Base-by-base conservation (phyloP, 768 basidiomycete species). In the Daedaleopsis sinensis region DNA sequence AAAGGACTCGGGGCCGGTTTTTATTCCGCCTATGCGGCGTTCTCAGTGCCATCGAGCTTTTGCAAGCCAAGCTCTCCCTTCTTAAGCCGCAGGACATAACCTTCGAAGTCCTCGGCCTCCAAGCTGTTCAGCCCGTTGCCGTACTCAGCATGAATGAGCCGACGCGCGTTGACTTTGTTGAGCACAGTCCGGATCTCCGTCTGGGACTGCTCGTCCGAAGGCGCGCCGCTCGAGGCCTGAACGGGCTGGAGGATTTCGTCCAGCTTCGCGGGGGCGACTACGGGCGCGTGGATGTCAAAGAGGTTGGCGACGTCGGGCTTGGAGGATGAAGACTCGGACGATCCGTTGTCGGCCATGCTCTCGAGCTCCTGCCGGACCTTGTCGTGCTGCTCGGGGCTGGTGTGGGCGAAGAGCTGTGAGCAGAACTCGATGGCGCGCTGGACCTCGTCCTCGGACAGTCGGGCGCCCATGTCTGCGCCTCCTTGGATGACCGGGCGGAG, bases 401-500 rank as follows among this genome's bases (percentile, higher is more conserved):
- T 87, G 9, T 90, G 89, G 59, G 80, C 82, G 77, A 90, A 91
- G 15, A 91, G 79, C 62, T 86, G 84, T 51, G 85, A 81, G 69
- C 90, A 91, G 70, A 93, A 93, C 71, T 91, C 88, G 19, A 93
- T 78, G 15, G 90, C 88, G 59, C 80, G 85, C 64, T 91, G 87
- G 0, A 93, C 80, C 72, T 93, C 90, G 50, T 76, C 79, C 72
- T 90, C 90, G 3, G 88, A 90, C 36, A 91, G 79, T 16, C 81
- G 83, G 38, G 78, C 76, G 15, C 90, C 90, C 82, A 91, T 85
- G 62, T 93, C 90, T 0, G 86, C 86, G 46, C 86, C 87, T 5
- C 90, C 90, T 73, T 92, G 91, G 39, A 92, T 91, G 35, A 93
- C 90, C 91, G 88, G 88, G 35, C 87, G 76, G 52, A 89, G 77